Base-by-base conservation (phyloP, 768 basidiomycete species). In the Cyclocybe cylindracea region DNA sequence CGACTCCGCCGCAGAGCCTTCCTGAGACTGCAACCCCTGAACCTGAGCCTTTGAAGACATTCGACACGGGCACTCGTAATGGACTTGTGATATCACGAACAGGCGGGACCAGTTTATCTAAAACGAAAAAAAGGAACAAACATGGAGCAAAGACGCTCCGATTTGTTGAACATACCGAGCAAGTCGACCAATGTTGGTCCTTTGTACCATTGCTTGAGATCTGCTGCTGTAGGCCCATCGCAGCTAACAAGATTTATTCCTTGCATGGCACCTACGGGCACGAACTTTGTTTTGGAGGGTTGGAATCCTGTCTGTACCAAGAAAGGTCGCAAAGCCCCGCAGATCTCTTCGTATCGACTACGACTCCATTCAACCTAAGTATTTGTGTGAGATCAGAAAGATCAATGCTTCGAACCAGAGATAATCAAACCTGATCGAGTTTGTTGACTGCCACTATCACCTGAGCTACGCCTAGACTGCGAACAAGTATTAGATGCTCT, bases 361-460 rank as follows among this genome's bases (percentile, higher is more conserved):
- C 84, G 76, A 4, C 84, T 81, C 93, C 94, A 98, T 45, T 82
- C 72, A n/a, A 98, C 94, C 94, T 98, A 61, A 29, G 16, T 16
- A 42, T 47, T 5, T 31, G 24, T 24, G 5, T 24, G 24, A 24
- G 24, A 24, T 24, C 11, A 24, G 18, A 38, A 39, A 33, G 48
- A 32, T 29, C 11, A 32, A 19, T 14, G 6, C 38, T 35, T n/a
- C 9, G 24, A 43, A 38, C 41, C 33, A 11, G 44, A 31, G 14
- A 18, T 39, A 8, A 44, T 16, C 59, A 32, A 36, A 94, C 95
- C 69, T 88, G 82, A 66, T 99, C 97, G 35, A 99, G 73, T 70
- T 99, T 99, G 74, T 98, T 99, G 52, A 99, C 78, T 0, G 94
- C 94, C 11, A 96, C 87, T 16, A 98, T 80, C 14, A 98, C 82